A percentile compares a stretch with the other conserved stretches of the same genome.
These are phyloP conservation scores for Plectranthus barbatus DNA, from an alignment of 257 asterid genomes.

Conservation along the genomic window DNA sequence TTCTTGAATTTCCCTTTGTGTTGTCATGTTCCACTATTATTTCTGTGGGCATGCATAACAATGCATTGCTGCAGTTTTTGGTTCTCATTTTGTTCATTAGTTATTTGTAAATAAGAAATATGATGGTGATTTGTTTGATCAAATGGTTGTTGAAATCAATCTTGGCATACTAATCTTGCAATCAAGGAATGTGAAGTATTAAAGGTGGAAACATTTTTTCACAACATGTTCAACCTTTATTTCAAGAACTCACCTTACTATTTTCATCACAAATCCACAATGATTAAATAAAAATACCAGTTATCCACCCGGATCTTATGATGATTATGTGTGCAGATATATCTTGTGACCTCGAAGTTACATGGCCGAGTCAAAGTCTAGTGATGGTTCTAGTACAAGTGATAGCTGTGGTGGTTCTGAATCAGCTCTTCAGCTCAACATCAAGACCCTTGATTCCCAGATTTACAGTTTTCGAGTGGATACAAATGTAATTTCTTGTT, in stretches of 20 bases:
- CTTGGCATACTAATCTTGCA: not conserved
- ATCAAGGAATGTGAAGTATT: not conserved
- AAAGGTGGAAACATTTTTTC: not conserved
- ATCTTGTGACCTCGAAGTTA: slow-evolving; percentile 11
- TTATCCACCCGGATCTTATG: not conserved
- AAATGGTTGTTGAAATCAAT: not conserved
- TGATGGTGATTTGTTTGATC: not conserved
- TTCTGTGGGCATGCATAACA: not conserved
- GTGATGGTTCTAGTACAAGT: slow-evolving; percentile 47
- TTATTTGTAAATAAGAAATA: not conserved
- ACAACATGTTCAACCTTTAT: not conserved
- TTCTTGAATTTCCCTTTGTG: not conserved
- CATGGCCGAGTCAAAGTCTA: slow-evolving; percentile 58
- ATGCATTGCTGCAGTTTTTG: not conserved
- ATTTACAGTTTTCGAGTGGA: slow-evolving; percentile 51
- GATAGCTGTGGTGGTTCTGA: slow-evolving; percentile 42
- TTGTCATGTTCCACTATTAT: not conserved
- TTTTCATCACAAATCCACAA: not conserved
- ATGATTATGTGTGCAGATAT: slow-evolving; percentile 18
- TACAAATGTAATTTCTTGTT: slow-evolving; percentile 45
- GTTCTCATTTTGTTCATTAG: not conserved
- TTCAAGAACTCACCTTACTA: not conserved
- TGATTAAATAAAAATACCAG: not conserved
- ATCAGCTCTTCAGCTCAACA: slow-evolving; percentile 59
- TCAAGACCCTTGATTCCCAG: slow-evolving; percentile 84